These are phyloP conservation scores for Pseudotsuga menziesii DNA, from an alignment of 75 land plant species.

Conservation along the genomic window DNA sequence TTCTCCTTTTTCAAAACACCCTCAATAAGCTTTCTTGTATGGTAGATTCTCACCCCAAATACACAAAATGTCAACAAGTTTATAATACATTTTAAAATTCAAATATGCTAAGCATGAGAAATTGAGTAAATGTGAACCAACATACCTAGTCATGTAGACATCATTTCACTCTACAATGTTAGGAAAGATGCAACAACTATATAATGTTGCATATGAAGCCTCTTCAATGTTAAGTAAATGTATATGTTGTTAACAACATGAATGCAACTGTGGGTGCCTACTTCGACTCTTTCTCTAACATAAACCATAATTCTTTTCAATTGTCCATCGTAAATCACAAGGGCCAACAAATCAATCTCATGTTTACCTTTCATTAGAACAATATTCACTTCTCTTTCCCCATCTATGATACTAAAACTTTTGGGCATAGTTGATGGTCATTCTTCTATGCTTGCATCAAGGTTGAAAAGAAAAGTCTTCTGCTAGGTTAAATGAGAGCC, in stretches of 20 bases:
- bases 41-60: neutral
- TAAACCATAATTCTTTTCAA: constrained; percentile 17
- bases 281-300: constrained; percentile 24
- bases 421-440: too few relatives aligned
- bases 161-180: constrained; percentile 11
- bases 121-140: neutral
- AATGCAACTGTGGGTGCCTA: constrained; percentile 15
- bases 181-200: constrained; percentile 23
- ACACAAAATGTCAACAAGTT: neutral
- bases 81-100: neutral
- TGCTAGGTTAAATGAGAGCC: too few relatives aligned
- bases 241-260: constrained; percentile 8
- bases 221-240: constrained; percentile 14
- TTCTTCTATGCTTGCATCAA: too few relatives aligned
- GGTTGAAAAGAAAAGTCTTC: too few relatives aligned
- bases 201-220: constrained; percentile 14
- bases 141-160: constrained; percentile 18
- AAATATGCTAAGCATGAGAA: neutral
- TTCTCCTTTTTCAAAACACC: constrained; percentile 17
- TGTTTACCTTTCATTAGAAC: too few relatives aligned
- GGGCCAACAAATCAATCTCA: too few relatives aligned
- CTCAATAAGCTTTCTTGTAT: constrained; percentile 19
- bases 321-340: too few relatives aligned
- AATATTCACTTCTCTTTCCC: too few relatives aligned
- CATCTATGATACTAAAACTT: too few relatives aligned